Percentiles rank a stretch among this genome's conserved stretches.
Evolutionary conservation across 164 flowering plant species (phyloP).

Genomic region (Vitis cinerea): DNA sequence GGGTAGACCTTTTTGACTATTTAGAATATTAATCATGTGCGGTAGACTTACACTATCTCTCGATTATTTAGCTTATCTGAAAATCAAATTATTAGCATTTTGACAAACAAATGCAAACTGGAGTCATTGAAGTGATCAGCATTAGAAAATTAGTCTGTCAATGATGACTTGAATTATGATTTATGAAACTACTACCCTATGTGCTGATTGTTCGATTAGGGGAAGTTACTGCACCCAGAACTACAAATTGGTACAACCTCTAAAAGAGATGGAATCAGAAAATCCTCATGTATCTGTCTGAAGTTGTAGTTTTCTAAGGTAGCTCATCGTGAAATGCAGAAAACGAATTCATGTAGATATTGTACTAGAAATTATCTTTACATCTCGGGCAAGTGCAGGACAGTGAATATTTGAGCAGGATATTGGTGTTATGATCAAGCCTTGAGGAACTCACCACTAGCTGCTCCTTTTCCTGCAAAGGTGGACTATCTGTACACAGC

Average conservation of each 20-base stretch:
- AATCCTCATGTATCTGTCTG: not conserved
- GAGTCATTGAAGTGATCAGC: too few relatives aligned
- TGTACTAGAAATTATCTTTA: conserved; percentile 6
- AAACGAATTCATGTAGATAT: conserved; percentile 1
- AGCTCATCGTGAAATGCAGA: not conserved
- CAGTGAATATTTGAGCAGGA: conserved; percentile 1
- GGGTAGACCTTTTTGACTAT: too few relatives aligned
- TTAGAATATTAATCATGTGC: too few relatives aligned
- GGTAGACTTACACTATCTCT: too few relatives aligned
- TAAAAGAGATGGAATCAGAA: not conserved
- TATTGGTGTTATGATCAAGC: not conserved
- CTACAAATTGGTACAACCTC: not conserved
- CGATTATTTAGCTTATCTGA: too few relatives aligned
- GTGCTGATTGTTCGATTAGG: too few relatives aligned
- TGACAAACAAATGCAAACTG: too few relatives aligned
- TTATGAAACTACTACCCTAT: too few relatives aligned
- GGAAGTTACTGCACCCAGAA: not conserved
- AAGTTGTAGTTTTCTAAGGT: not conserved
- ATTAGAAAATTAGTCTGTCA: too few relatives aligned
- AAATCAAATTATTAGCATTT: too few relatives aligned
- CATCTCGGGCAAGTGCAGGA: not conserved
- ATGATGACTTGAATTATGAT: too few relatives aligned
- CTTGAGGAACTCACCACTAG: not conserved
- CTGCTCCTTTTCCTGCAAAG: not conserved
- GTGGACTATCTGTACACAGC: conserved; percentile 10